Conservation (phyloP, 2,329 filamentous ascomycete genomes). For the Colletotrichum cuscutae region DNA sequence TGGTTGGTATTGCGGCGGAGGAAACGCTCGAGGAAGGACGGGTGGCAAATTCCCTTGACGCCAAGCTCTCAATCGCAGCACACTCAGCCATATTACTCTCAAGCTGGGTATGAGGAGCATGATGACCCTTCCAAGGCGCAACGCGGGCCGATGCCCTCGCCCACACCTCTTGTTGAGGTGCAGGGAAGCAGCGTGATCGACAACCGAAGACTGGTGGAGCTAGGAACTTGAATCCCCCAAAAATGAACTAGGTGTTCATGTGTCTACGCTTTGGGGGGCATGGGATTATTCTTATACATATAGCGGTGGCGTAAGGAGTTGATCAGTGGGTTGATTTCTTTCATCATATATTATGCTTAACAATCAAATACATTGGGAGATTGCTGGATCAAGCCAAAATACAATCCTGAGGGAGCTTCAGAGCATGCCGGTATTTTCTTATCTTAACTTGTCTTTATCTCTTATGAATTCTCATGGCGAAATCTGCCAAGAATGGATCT, state of each 20-base stretch:
- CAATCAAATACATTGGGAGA: not conserved
- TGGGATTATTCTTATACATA: not conserved
- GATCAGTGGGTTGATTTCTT: not conserved
- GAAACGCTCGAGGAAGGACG: not conserved
- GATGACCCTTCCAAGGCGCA: not conserved
- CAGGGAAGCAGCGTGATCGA: not conserved
- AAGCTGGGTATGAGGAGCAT: not conserved
- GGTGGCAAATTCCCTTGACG: not conserved
- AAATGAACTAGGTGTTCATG: not conserved
- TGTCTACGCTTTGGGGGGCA: not conserved
- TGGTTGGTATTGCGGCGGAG: conserved; percentile 11
- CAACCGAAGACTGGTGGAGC: not conserved
- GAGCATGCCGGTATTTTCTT: not conserved
- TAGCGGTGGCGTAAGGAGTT: not conserved
- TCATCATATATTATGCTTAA: not conserved
- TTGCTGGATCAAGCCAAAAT: too few relatives aligned
- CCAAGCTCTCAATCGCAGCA: not conserved
- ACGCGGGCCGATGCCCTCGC: not conserved
- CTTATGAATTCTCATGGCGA: not conserved
- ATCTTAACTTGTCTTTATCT: not conserved
- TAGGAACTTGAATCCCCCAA: not conserved
- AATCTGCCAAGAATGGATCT: too few relatives aligned
- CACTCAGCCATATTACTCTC: not conserved
- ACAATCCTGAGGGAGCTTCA: too few relatives aligned
- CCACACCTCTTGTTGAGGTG: not conserved